phyloP scores from a whole-genome alignment of 352 stramenopile species.

The Chrysophaeum taylorii region DNA sequence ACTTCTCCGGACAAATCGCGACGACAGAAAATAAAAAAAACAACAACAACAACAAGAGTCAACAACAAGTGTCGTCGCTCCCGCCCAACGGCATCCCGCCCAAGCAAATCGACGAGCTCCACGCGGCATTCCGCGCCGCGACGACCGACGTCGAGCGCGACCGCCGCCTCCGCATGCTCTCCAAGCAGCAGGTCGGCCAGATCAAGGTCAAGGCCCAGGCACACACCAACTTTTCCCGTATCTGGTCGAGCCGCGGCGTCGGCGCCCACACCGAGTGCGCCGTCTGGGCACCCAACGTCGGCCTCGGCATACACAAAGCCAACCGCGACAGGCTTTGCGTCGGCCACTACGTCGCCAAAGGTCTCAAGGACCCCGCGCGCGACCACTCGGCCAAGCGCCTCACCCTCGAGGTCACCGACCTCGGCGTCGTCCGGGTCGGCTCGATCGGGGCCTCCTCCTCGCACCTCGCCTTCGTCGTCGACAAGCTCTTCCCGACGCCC shows the following conservation, averaged over 20 bases:
- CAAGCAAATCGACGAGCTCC: constrained; percentile 44
- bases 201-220: constrained; percentile 70
- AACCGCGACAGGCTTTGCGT: constrained; percentile 64
- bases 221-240: constrained; percentile 49
- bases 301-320: constrained; percentile 21
- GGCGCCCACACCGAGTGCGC: constrained; percentile 54
- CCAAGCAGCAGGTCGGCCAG: constrained; percentile 48
- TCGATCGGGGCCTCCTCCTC: not conserved
- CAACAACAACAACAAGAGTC: constrained; percentile 40
- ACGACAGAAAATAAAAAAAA: constrained; percentile 18
- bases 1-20: constrained; percentile 10
- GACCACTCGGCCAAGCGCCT: constrained; percentile 16
- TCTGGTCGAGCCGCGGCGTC: constrained; percentile 70
- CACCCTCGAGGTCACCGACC: constrained; percentile 19
- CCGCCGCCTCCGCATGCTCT: constrained; percentile 32
- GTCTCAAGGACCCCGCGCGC: constrained; percentile 31
- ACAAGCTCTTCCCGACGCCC: constrained; percentile 60
- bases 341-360: constrained; percentile 58
- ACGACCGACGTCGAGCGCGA: constrained; percentile 16
- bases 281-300: constrained; percentile 54
- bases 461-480: too few relatives aligned
- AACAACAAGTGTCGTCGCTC: constrained; percentile 36
- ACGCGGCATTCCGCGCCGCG: constrained; percentile 34
- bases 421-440: constrained; percentile 2
- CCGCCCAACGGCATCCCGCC: constrained; percentile 41